phyloP scores from a whole-genome alignment of 1,284 basidiomycete species.

The Rhodotorula sp. region DNA sequence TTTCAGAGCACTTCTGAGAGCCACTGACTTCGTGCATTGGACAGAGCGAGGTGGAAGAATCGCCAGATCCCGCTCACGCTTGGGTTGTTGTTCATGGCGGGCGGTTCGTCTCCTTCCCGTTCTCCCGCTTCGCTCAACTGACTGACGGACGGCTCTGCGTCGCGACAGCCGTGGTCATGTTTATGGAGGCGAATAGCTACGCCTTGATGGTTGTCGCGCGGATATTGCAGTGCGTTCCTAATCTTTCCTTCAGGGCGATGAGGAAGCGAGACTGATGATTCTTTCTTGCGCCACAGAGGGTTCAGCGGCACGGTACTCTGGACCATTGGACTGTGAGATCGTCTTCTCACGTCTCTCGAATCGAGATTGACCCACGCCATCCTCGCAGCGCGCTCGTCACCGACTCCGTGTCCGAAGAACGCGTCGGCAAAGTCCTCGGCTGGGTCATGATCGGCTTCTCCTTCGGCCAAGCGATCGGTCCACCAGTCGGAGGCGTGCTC shows the following conservation, averaged over 20 bases:
- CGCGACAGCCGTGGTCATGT: conserved; percentile 34
- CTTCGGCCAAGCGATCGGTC: conserved; percentile 34
- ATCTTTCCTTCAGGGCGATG: not conserved
- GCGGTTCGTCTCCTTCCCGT: conserved; percentile 8
- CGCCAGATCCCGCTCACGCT: conserved; percentile 37
- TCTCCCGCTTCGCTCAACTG: too few species aligned
- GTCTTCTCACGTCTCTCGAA: too few species aligned
- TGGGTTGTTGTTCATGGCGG: conserved; percentile 42
- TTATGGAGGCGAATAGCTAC: conserved; percentile 41
- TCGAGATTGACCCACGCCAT: too few species aligned
- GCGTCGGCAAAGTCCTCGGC: conserved; percentile 34
- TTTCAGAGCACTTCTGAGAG: too few species aligned
- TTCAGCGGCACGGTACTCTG: conserved; percentile 42
- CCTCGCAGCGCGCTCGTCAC: conserved; percentile 25
- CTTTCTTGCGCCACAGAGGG: conserved; percentile 16
- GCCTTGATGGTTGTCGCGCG: conserved; percentile 39
- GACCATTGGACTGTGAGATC: conserved; percentile 33
- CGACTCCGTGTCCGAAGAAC: conserved; percentile 33
- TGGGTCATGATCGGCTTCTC: conserved; percentile 41
- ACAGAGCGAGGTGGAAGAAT: conserved; percentile 30
- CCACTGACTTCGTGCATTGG: too few species aligned
- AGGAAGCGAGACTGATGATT: not conserved
- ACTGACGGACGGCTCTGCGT: not conserved
- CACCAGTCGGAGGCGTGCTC: conserved; percentile 37
- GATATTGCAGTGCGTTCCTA: conserved; percentile 34